Base-by-base conservation (phyloP, 2,329 filamentous ascomycete genomes). In the Chaetomium sp. region DNA sequence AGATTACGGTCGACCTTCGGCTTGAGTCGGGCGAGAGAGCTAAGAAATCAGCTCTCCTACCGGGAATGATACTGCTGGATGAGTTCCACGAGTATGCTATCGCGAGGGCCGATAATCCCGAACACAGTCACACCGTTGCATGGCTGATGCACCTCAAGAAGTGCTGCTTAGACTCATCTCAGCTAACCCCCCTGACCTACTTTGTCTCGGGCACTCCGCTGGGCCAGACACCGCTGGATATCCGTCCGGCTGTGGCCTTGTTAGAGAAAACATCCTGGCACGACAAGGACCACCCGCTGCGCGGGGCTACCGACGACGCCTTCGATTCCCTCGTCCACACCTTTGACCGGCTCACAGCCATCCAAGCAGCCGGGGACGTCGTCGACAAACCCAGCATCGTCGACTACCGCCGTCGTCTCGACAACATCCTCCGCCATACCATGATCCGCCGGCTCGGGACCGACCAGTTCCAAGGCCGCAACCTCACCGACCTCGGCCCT, bases 41-140 rank as follows among this genome's bases (percentile, higher is more conserved):
- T 12, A 58, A 54, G 33, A 64, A 46, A 49, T 46, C 42, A n/a
- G 53, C 51, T 3, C 44, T 63, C 12, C 2, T 61, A 19, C 61
- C 62, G 2, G 60, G 60, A 7, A 46, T 61, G 33, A 42, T 64
- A 6, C 44, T 64, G 46, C 51, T 63, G 41, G 62, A 64, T 47
- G 62, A 64, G 58, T 64, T 62, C 53, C 61, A 64, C 59, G 59
- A 64, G 55, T 62, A 63, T 12, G 44, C 35, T 32, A 34, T n/a
- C 11, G 14, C 27, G 44, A 42, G 14, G 45, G 36, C 27, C 37
- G 36, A 54, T 14, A 33, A 42, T 27, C 19, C 19, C n/a, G 37
- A 52, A 1, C 46, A 52, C 11, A 55, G 37, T 42, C 37, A 34
- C 6, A 48, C 45, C 1, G 27, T 57, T 5, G 37, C 43, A 9